Base-by-base conservation (phyloP, 345 rosid genomes). In the Gossypium rotundifolium region DNA sequence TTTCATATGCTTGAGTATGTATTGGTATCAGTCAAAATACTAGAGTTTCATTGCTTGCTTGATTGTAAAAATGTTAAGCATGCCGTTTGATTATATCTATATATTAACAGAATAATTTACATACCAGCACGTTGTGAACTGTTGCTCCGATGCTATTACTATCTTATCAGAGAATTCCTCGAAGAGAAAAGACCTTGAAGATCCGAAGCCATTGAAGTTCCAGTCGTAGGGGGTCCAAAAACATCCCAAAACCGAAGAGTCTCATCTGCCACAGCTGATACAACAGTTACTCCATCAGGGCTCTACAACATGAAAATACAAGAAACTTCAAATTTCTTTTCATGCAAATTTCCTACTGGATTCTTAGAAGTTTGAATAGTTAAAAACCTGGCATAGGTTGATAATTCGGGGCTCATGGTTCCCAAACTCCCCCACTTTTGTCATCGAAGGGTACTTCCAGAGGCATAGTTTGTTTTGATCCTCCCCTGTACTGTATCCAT, bases 371-470 rank as follows among this genome's bases (percentile, higher is more conserved):
- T 55, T 59, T 70, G 14, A 57, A 14, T 9, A 20, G 25, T 49
- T 77, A 65, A 52, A 44, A 85, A 5, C 87, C 87, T 87, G 89
- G 78, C 81, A 81, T 69, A 84, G 86, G 54, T 77, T 79, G 33
- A 84, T 63, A 38, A 85, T 59, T 81, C 91, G 81, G 64, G 82
- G 77, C 27, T 13, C 70, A 49, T 84, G 83, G 64, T 44, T 51
- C 25, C 75, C 60, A 4, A 82, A 11, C 45, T 84, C 81, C 53
- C 85, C 83, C 7, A 78, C 25, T 78, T 83, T 84, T 12, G 65
- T 63, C 82, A 85, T 76, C 9, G 81, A 78, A 72, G 88, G 91
- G 78, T 87, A 84, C 76, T 75, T 84, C 91, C 87, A 87, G 69
- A 85, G 57, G 83, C 85, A 78, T 18, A 84, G 78, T 57, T 73